Conservation (phyloP, 2,329 filamentous ascomycete genomes). For the Cucurbitaria berberidis region DNA sequence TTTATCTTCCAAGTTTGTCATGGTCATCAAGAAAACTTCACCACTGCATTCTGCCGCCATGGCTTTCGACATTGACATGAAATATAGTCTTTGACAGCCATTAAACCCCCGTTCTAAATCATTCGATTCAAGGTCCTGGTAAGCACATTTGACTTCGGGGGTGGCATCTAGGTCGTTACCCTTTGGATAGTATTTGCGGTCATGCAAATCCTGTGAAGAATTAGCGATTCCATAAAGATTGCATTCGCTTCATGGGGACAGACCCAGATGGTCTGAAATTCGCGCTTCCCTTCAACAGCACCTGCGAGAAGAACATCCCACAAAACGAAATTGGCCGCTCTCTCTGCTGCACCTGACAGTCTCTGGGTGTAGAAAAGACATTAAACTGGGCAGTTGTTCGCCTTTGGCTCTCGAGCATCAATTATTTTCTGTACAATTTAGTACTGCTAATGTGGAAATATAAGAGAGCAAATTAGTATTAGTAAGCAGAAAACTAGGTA, state of each 20-base stretch:
- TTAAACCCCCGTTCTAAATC: not conserved
- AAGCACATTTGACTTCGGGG: conserved; percentile 6
- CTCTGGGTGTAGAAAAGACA: conserved; percentile 5
- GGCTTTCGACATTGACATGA: conserved; percentile 13
- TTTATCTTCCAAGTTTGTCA: not conserved
- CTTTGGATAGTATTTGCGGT: conserved; percentile 8
- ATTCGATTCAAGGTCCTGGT: not conserved
- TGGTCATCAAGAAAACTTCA: conserved; percentile 12
- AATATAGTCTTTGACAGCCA: conserved; percentile 12
- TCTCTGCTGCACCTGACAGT: conserved; percentile 5
- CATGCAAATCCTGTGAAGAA: conserved; percentile 8
- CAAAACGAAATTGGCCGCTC: conserved; percentile 5
- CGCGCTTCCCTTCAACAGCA: conserved; percentile 2
- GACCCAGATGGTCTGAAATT: conserved; percentile 1
- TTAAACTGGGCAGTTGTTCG: not conserved
- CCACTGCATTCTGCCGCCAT: conserved; percentile 10
- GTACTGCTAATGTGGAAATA: not conserved
- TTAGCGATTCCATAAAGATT: conserved; percentile 1
- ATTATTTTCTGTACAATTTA: conserved; percentile 3
- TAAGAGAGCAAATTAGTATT: too few species aligned
- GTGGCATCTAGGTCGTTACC: conserved; percentile 1
- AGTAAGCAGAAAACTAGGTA: too few species aligned
- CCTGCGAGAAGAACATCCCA: not conserved
- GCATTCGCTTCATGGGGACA: not conserved
- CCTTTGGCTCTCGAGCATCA: not conserved